phyloP scores from a whole-genome alignment of 2,329 filamentous ascomycete genomes.

The Talaromyces islandicus region DNA sequence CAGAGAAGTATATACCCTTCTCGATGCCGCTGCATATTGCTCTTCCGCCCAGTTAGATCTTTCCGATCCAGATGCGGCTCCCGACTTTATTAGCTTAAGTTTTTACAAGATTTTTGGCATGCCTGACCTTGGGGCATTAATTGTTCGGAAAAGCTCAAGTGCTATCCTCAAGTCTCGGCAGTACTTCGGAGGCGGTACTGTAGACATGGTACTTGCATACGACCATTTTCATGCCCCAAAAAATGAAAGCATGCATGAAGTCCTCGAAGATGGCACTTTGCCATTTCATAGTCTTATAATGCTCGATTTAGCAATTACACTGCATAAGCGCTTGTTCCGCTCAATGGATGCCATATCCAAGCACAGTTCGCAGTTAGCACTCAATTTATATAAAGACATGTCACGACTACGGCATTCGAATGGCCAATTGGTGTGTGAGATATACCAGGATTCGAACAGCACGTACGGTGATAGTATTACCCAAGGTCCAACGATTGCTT shows the following conservation, averaged over 20 bases:
- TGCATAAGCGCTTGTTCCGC: constrained; percentile 64
- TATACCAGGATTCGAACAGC: constrained; percentile 51
- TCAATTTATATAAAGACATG: constrained; percentile 55
- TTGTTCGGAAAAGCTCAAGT: constrained; percentile 68
- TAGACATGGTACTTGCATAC: constrained; percentile 77
- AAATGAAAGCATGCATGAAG: constrained; percentile 64
- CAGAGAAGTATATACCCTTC: constrained; percentile 57
- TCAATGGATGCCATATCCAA: constrained; percentile 63
- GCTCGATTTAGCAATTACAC: constrained; percentile 64
- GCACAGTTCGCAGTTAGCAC: constrained; percentile 64
- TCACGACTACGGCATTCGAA: constrained; percentile 62
- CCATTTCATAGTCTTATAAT: constrained; percentile 88
- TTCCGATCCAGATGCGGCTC: constrained; percentile 52
- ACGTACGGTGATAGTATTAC: constrained; percentile 39
- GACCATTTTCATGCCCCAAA: constrained; percentile 80
- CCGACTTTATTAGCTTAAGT: constrained; percentile 82
- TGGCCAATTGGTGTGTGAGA: constrained; percentile 55
- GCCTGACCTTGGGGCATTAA: constrained; percentile 77
- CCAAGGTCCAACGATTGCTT: constrained; percentile 72
- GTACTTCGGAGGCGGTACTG: constrained; percentile 93
- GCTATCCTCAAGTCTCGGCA: constrained; percentile 58
- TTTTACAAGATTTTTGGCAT: constrained; percentile 98
- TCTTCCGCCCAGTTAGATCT: constrained; percentile 74
- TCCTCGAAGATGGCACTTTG: constrained; percentile 83
- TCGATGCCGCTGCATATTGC: constrained; percentile 78